A percentile compares a stretch with the other conserved stretches of the same genome.
phyloP scores from a whole-genome alignment of 805 yeast species.

The Isabelozyma heimii region DNA sequence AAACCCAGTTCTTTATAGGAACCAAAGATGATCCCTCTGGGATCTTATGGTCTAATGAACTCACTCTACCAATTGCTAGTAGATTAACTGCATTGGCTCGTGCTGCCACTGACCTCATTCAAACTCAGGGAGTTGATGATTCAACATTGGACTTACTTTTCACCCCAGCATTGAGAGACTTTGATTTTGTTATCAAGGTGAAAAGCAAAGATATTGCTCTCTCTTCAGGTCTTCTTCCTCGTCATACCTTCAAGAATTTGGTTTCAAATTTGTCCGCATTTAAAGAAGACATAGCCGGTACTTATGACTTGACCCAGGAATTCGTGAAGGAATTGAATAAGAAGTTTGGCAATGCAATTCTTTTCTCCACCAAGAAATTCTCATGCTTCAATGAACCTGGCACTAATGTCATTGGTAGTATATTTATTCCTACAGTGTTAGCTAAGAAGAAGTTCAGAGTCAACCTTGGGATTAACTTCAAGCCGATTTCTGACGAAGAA shows the following conservation, averaged over 20 bases:
- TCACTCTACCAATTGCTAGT: conserved; percentile 72
- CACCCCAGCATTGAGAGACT: conserved; percentile 80
- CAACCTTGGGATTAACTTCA: conserved; percentile 69
- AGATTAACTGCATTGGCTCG: conserved; percentile 85
- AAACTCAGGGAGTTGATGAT: conserved; percentile 39
- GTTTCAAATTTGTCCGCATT: conserved; percentile 39
- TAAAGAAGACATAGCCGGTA: conserved; percentile 45
- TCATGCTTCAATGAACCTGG: conserved; percentile 55
- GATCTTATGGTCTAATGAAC: conserved; percentile 68
- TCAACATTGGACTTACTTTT: conserved; percentile 55
- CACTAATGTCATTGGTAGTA: conserved; percentile 69
- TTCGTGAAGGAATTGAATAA: conserved; percentile 59
- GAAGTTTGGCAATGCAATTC: conserved; percentile 63
- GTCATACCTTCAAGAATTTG: conserved; percentile 61
- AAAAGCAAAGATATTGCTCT: conserved; percentile 43
- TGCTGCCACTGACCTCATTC: conserved; percentile 60
- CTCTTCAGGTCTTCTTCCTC: conserved; percentile 56
- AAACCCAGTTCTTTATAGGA: conserved; percentile 78
- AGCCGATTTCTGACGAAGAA: conserved; percentile 52
- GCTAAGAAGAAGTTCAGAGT: conserved; percentile 71
- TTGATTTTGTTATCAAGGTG: conserved; percentile 72
- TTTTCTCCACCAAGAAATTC: conserved; percentile 64
- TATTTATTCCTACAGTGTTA: conserved; percentile 68
- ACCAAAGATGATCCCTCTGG: conserved; percentile 87
- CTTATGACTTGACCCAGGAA: conserved; percentile 60